These are phyloP conservation scores for Adansonia digitata DNA, from an alignment of 345 rosid genomes.

Conservation along the genomic window DNA sequence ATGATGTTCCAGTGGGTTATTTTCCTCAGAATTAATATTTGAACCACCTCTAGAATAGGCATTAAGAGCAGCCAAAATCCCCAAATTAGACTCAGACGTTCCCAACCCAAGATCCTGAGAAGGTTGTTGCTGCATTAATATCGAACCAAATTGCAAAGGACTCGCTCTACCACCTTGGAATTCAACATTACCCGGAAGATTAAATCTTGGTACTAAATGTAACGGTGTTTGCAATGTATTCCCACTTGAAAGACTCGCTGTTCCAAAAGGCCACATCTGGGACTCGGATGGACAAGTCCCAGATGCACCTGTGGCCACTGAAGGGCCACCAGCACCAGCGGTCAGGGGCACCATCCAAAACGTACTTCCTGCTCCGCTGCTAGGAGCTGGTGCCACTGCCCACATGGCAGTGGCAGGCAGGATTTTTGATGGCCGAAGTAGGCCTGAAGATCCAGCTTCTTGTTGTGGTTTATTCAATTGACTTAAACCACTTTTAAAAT, in stretches of 20 bases:
- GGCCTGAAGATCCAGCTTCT: constrained; percentile 20
- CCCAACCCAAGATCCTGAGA: constrained; percentile 57
- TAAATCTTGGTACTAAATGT: constrained; percentile 60
- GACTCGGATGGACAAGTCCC: constrained; percentile 32
- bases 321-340: constrained; percentile 24
- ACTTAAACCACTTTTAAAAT: constrained; percentile 24
- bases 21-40: constrained; percentile 40
- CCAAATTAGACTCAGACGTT: constrained; percentile 57
- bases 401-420: constrained; percentile 61
- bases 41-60: constrained; percentile 51
- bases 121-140: constrained; percentile 54
- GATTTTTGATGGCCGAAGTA: constrained; percentile 31
- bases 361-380: constrained; percentile 44
- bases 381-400: constrained; percentile 58
- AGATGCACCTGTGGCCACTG: constrained; percentile 16
- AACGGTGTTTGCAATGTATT: constrained; percentile 40
- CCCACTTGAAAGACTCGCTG: constrained; percentile 20
- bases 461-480: constrained; percentile 27
- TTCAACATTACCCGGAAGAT: constrained; percentile 44
- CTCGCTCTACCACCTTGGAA: constrained; percentile 49
- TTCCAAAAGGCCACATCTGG: constrained; percentile 66
- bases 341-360: constrained; percentile 73
- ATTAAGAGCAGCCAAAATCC: constrained; percentile 68
- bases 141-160: constrained; percentile 62
- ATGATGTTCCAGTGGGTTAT: constrained; percentile 36